A percentile compares a stretch with the other conserved stretches of the same genome.
These are phyloP conservation scores for Cyclotella sp. DNA, from an alignment of 108 stramenopile genomes.

Conservation along the genomic window DNA sequence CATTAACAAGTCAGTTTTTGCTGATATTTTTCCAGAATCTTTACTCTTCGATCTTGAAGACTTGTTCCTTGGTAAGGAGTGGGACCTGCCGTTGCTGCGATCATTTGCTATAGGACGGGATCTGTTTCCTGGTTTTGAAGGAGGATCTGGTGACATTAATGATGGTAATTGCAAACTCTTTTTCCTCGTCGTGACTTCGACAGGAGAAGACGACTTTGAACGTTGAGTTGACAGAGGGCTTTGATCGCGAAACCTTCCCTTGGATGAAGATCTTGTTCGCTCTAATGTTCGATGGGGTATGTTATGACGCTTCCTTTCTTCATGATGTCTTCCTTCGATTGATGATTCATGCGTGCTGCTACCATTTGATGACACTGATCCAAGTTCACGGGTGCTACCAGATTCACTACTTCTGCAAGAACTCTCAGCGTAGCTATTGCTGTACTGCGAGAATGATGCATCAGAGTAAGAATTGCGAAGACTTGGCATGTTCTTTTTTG, in stretches of 20 bases:
- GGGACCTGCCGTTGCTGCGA: neutral
- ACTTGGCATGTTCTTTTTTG: neutral
- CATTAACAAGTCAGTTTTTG: neutral
- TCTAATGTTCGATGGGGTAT: neutral
- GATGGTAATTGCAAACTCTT: neutral
- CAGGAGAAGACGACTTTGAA: neutral
- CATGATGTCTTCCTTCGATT: too few relatives aligned
- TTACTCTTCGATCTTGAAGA: neutral
- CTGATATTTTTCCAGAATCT: neutral
- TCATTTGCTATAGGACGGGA: neutral
- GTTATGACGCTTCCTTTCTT: neutral
- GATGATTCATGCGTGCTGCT: neutral
- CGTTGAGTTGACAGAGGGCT: neutral
- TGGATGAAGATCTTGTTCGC: neutral
- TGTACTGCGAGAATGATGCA: constrained; percentile 33
- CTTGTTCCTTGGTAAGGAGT: constrained; percentile 11
- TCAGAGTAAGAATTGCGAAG: constrained; percentile 5
- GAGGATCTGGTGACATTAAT: constrained; percentile 4
- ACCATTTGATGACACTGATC: neutral
- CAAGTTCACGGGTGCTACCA: neutral
- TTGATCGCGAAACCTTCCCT: neutral
- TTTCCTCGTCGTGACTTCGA: neutral
- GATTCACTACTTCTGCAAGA: neutral
- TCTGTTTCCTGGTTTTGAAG: neutral
- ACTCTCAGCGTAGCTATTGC: constrained; percentile 1